Percentiles rank a stretch among this genome's conserved stretches.
Conservation (phyloP, 352 stramenopile genomes). For the Globisporangium nagaii region DNA sequence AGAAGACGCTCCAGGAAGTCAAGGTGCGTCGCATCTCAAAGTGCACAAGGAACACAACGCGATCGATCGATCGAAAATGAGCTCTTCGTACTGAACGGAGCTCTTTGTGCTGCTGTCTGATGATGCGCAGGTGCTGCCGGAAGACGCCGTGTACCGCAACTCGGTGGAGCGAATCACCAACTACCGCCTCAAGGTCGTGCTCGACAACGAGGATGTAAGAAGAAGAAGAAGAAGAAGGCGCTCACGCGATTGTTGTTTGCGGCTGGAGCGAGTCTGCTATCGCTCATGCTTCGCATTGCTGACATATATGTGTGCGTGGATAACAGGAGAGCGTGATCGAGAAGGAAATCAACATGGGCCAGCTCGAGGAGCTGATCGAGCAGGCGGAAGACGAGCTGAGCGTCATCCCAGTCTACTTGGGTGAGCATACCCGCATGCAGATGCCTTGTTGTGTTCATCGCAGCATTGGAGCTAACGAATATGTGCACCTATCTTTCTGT, state of each 20-base stretch:
- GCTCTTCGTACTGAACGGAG: neutral
- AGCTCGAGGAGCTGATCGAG: constrained; percentile 86
- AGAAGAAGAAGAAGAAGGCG: no score
- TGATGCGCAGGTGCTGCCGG: constrained; percentile 43
- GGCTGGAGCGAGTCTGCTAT: neutral
- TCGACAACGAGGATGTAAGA: constrained; percentile 67
- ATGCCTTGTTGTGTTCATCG: neutral
- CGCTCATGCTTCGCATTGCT: neutral
- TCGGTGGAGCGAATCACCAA: constrained; percentile 85
- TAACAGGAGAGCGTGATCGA: constrained; percentile 74
- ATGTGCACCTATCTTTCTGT: neutral
- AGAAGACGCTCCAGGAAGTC: constrained; percentile 75
- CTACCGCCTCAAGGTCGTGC: constrained; percentile 72
- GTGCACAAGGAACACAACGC: no score
- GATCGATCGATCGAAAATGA: no score
- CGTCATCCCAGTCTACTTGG: constrained; percentile 82
- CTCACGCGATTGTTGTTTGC: neutral
- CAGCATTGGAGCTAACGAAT: neutral
- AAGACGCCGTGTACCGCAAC: constrained; percentile 66
- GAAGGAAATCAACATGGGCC: constrained; percentile 81
- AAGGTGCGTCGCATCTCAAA: constrained; percentile 55
- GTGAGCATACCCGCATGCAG: constrained; percentile 21
- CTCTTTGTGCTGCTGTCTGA: constrained; percentile 1
- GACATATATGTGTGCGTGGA: neutral
- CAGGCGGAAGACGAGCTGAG: constrained; percentile 83